Percentiles rank a stretch among this genome's conserved stretches.
phyloP scores from a whole-genome alignment of 345 rosid genomes.

The Corymbia maculata region DNA sequence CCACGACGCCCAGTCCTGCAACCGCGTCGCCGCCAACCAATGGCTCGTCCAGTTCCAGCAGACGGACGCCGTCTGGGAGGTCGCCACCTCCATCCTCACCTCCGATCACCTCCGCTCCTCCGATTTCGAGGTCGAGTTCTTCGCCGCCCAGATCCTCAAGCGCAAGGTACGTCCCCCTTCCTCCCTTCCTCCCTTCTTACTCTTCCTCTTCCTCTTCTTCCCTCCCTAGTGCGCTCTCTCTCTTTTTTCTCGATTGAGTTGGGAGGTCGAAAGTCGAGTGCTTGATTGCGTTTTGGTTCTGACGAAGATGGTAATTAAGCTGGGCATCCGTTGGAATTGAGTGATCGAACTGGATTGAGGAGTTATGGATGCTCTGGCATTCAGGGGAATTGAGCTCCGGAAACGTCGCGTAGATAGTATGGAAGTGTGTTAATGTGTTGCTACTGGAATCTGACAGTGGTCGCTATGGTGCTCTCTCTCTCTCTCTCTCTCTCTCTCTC shows the following conservation, averaged over 20 bases:
- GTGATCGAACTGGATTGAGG: not conserved
- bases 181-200: not conserved
- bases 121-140: slow-evolving; percentile 74
- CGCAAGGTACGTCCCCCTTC: slow-evolving; percentile 51
- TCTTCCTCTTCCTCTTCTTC: not conserved
- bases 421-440: not conserved
- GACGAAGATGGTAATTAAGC: not conserved
- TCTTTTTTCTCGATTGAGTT: not conserved
- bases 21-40: slow-evolving; percentile 93
- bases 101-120: slow-evolving; percentile 40
- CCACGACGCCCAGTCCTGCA: slow-evolving; percentile 85
- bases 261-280: not conserved
- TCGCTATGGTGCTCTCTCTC: not conserved
- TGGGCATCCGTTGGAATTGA: not conserved
- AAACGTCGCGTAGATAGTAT: not conserved
- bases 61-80: slow-evolving; percentile 87
- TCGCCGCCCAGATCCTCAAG: slow-evolving; percentile 93
- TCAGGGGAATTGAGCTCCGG: not conserved
- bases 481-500: not conserved
- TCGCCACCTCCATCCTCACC: slow-evolving; percentile 83
- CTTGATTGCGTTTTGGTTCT: not conserved
- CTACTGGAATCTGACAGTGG: not conserved
- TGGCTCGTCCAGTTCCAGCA: slow-evolving; percentile 96
- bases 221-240: no score
- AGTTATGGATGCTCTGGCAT: not conserved